Evolutionary conservation across 2,329 filamentous ascomycete genomes (phyloP).

Genomic region (Plenodomus lindquistii): DNA sequence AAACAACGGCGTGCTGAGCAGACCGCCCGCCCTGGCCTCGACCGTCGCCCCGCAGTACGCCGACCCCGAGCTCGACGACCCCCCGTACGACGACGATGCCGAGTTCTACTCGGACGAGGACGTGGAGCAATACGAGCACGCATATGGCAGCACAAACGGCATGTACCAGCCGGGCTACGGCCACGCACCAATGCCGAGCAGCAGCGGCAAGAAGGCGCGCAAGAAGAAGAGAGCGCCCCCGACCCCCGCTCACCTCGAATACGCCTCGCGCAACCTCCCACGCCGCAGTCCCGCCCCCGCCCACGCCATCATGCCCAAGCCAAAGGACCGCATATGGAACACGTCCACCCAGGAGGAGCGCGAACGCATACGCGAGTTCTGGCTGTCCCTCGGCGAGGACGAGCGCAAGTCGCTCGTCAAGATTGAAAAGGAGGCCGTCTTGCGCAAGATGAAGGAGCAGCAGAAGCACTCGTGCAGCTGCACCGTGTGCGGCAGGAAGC

Average conservation of each 20-base stretch:
- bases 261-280: conserved; percentile 33
- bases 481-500: conserved; percentile 93
- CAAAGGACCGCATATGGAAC: conserved; percentile 96
- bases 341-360: conserved; percentile 92
- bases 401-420: conserved; percentile 95
- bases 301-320: conserved; percentile 52
- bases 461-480: conserved; percentile 99
- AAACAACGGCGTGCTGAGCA: conserved; percentile 32
- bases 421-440: conserved; percentile 96
- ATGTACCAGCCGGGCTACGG: conserved; percentile 35
- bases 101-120: conserved; percentile 50
- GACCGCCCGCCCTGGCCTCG: conserved; percentile 11
- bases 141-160: conserved; percentile 35
- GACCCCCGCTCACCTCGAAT: conserved; percentile 32
- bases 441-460: conserved; percentile 99
- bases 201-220: conserved; percentile 59
- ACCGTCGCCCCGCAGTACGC: conserved; percentile 43
- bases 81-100: conserved; percentile 33
- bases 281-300: conserved; percentile 49
- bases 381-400: conserved; percentile 90
- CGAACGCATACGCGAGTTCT: conserved; percentile 97
- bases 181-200: conserved; percentile 22
- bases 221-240: conserved; percentile 66
- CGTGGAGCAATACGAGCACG: conserved; percentile 33
- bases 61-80: conserved; percentile 51